A percentile compares a stretch with the other conserved stretches of the same genome.
These are phyloP conservation scores for Claviceps sp. DNA, from an alignment of 2,329 filamentous ascomycete genomes.

Conservation along the genomic window DNA sequence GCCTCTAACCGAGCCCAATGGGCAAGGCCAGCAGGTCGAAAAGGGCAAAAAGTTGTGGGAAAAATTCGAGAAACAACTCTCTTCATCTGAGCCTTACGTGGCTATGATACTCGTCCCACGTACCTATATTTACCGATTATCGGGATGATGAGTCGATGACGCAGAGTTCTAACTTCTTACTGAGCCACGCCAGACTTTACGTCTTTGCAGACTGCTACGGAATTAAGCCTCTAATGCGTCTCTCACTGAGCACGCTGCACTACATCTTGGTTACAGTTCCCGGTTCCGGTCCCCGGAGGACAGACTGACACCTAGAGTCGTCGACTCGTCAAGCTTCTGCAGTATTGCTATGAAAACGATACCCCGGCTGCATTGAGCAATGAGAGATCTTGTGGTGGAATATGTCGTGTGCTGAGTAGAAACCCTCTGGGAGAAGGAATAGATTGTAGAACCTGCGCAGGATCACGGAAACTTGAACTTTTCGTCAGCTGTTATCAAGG, in stretches of 20 bases:
- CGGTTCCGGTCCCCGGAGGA: too few species aligned
- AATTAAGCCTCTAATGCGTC: neutral
- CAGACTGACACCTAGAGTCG: too few species aligned
- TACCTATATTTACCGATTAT: neutral
- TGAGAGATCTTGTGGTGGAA: neutral
- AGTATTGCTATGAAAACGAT: neutral
- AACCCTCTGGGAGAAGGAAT: neutral
- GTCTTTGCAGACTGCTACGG: neutral
- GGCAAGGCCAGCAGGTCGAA: too few species aligned
- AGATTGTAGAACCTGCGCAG: neutral
- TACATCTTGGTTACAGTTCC: too few species aligned
- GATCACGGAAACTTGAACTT: neutral
- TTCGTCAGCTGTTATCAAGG: too few species aligned
- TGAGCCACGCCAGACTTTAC: neutral
- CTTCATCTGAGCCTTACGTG: neutral
- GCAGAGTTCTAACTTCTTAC: neutral
- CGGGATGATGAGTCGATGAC: neutral
- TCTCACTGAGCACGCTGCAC: neutral
- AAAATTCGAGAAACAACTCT: neutral
- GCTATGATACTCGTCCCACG: neutral
- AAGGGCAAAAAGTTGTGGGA: neutral
- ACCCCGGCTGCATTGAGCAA: neutral
- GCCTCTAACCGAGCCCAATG: too few species aligned
- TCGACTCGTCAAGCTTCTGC: neutral
- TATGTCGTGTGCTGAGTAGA: neutral